A percentile compares a stretch with the other conserved stretches of the same genome.
Evolutionary conservation across 73 alveolate species (phyloP).

Genomic region (Tetrahymena malaccensis): DNA sequence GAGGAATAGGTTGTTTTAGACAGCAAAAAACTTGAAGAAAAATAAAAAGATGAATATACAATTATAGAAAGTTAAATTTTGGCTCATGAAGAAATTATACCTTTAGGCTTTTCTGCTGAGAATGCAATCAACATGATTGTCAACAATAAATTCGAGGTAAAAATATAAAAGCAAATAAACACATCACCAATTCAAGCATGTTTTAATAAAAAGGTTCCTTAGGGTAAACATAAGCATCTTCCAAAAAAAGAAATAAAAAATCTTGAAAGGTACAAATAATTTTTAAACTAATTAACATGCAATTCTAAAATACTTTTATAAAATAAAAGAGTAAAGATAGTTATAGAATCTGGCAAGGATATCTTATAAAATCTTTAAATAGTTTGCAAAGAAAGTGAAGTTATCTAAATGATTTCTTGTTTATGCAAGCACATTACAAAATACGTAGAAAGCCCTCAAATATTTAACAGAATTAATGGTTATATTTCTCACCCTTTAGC

Average conservation of each 20-base stretch:
- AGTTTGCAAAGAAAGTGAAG: background rate
- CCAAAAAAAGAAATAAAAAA: background rate
- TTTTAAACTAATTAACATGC: background rate
- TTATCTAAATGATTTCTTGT: background rate
- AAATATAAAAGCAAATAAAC: background rate
- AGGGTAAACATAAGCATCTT: background rate
- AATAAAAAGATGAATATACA: background rate
- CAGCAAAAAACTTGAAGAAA: background rate
- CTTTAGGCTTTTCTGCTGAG: conserved; percentile 34
- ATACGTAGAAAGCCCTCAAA: background rate
- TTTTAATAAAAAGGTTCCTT: background rate
- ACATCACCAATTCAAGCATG: background rate
- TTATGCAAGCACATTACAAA: background rate
- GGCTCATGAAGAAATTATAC: conserved; percentile 15
- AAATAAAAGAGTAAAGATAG: background rate
- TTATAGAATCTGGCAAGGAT: background rate
- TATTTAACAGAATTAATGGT: background rate
- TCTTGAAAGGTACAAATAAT: background rate
- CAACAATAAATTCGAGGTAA: conserved; percentile 12
- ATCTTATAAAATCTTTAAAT: background rate
- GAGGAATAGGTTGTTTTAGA: background rate
- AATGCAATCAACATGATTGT: background rate
- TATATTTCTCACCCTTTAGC: background rate
- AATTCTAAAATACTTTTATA: background rate
- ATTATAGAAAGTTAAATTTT: background rate